These are phyloP conservation scores for Termitomyces heimii DNA, from an alignment of 768 basidiomycete genomes.

Conservation along the genomic window DNA sequence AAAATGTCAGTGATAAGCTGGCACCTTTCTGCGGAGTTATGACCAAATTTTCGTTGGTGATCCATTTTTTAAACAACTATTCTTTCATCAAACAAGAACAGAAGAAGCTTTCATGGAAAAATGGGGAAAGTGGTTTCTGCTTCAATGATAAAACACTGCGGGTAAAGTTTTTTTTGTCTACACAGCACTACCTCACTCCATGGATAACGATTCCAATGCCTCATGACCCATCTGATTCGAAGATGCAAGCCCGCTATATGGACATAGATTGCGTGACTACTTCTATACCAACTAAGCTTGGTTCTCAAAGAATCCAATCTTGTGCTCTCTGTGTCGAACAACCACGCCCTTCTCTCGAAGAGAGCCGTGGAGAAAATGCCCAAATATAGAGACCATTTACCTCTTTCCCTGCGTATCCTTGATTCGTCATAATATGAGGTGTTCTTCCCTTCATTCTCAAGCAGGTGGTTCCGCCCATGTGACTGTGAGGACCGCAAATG, in stretches of 20 bases:
- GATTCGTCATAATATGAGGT: too few species aligned
- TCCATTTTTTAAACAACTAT: neutral
- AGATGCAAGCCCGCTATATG: slow-evolving; percentile 23
- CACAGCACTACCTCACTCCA: neutral
- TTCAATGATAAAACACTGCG: neutral
- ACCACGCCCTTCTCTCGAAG: too few species aligned
- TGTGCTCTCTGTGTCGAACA: slow-evolving; percentile 47
- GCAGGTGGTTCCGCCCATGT: too few species aligned
- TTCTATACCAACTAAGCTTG: slow-evolving; percentile 40
- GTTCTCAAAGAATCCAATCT: slow-evolving; percentile 47
- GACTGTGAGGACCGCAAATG: too few species aligned
- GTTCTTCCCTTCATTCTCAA: too few species aligned
- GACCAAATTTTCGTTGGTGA: too few species aligned
- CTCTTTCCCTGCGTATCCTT: too few species aligned
- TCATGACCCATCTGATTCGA: slow-evolving; percentile 30
- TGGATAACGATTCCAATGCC: slow-evolving; percentile 42
- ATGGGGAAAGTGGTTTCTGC: neutral
- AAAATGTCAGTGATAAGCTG: neutral
- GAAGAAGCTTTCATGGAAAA: too few species aligned
- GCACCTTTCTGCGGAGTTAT: neutral
- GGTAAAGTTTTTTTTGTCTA: neutral
- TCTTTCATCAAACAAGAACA: neutral
- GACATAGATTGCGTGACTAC: slow-evolving; percentile 47
- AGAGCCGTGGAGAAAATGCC: too few species aligned
- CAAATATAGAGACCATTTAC: too few species aligned